Conservation (phyloP, 192 early-diverging fungal genomes). For the Spizellomyces sp. region DNA sequence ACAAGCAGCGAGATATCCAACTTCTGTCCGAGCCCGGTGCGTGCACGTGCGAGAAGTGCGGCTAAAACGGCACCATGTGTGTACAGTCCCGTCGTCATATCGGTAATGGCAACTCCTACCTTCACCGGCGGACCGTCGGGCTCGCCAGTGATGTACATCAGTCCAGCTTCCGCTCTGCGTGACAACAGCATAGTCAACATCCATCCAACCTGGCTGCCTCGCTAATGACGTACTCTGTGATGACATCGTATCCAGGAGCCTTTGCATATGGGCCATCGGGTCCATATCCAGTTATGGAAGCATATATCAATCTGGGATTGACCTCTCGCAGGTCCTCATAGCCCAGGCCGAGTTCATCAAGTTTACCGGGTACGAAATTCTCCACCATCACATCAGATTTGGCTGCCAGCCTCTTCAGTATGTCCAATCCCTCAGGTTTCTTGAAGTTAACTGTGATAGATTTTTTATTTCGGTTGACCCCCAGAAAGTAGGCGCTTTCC, state of each 20-base stretch:
- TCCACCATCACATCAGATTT: slow-evolving; percentile 85
- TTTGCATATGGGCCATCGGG: slow-evolving; percentile 79
- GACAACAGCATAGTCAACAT: background rate
- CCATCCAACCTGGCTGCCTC: background rate
- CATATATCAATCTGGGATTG: slow-evolving; percentile 85
- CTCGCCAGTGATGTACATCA: slow-evolving; percentile 98
- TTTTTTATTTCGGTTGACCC: slow-evolving; percentile 91
- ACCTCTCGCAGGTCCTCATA: slow-evolving; percentile 66
- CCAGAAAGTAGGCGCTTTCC: slow-evolving; percentile 89
- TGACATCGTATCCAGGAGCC: slow-evolving; percentile 86
- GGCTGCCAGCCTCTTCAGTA: slow-evolving; percentile 69
- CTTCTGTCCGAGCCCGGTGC: slow-evolving; percentile 75
- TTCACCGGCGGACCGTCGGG: slow-evolving; percentile 82
- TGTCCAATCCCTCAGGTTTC: slow-evolving; percentile 53
- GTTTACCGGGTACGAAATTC: slow-evolving; percentile 90
- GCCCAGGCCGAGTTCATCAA: slow-evolving; percentile 73
- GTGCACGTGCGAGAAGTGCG: slow-evolving; percentile 69
- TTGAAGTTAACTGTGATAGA: slow-evolving; percentile 90
- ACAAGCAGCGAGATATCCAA: slow-evolving; percentile 84
- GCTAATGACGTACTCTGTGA: slow-evolving; percentile 24
- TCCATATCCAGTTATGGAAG: slow-evolving; percentile 80
- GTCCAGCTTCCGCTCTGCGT: slow-evolving; percentile 68
- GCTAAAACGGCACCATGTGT: slow-evolving; percentile 91
- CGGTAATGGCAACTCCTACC: slow-evolving; percentile 95
- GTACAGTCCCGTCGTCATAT: slow-evolving; percentile 76